Percentiles rank a stretch among this genome's conserved stretches.
Conservation (phyloP, 129 eudicot species). For the Escallonia herrerae region DNA sequence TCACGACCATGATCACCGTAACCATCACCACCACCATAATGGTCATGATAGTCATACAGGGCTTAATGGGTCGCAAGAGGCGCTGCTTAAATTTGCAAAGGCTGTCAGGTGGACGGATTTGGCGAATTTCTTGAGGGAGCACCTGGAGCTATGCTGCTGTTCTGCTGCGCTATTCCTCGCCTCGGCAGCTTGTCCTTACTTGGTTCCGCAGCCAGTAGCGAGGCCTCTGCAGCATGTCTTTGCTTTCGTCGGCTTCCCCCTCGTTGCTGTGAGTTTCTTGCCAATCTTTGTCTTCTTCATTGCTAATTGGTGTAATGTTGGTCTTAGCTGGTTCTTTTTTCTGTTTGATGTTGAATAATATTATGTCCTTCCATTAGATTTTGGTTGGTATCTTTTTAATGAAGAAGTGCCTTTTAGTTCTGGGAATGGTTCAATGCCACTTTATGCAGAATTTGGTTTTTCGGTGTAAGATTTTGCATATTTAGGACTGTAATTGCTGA, state of each 20-base stretch:
- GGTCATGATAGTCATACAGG: conserved; percentile 12
- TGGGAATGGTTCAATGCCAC: background rate
- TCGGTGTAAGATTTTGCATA: background rate
- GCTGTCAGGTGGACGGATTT: conserved; percentile 56
- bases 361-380: background rate
- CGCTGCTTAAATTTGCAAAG: conserved; percentile 50
- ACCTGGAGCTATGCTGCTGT: conserved; percentile 78
- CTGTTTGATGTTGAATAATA: no score
- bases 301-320: background rate
- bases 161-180: conserved; percentile 60
- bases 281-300: background rate
- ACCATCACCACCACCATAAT: conserved; percentile 18
- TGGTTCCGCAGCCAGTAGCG: conserved; percentile 45
- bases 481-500: no score
- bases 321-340: background rate
- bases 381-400: background rate
- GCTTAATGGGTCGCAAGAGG: conserved; percentile 54
- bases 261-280: conserved; percentile 64
- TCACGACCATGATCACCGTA: conserved; percentile 13
- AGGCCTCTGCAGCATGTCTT: conserved; percentile 54
- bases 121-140: conserved; percentile 70
- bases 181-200: conserved; percentile 67
- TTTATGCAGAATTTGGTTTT: background rate
- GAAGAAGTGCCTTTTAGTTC: background rate
- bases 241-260: conserved; percentile 73